Evolutionary conservation across 176 grass and related monocot species (phyloP), one percentile per base, ranked within the genome.

Genomic region (Carex scoparia): DNA sequence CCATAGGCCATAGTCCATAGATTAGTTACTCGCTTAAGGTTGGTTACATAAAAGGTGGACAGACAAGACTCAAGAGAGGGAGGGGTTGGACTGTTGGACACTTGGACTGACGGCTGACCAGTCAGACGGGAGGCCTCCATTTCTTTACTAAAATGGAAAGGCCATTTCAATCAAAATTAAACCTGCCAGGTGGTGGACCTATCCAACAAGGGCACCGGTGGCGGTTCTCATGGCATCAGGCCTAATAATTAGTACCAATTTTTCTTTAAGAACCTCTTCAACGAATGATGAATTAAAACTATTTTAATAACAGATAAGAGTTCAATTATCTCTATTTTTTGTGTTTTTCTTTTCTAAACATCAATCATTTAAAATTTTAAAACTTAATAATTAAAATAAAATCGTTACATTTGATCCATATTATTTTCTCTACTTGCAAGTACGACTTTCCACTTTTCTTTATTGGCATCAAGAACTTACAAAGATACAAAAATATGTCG

Each of bases 21-120:
- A 2, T 40, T 1, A 75, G 71, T 14, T 19, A 75, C 19, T 55
- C 15, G 19, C 23, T 1, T 0, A 15, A 23, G 13, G 2, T 54
- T 54, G 11, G 46, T 0, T 71, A n/a, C 4, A 71, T 38, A 23
- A 37, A 72, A n/a, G 3, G 27, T 79, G 0, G 76, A 19, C 16
- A 59, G 55, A 35, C 2, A 31, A 7, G n/a, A n/a, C n/a, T n/a
- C n/a, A n/a, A n/a, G 28, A 79, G 12, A 5, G 4, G 5, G 13
- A 13, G 9, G 0, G 42, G 19, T 51, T 8, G 23, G 23, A 23
- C 23, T 23, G 19, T 51, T 8, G 23, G n/a, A n/a, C n/a, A n/a
- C n/a, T n/a, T n/a, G n/a, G 48, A 79, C 73, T 79, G 28, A 54
- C 73, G 48, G 48, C 48, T 79, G 73, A 79, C 73, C 73, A 56